Base-by-base conservation (phyloP, 495 filamentous ascomycete genomes). In the Lasiosphaeria hispida region DNA sequence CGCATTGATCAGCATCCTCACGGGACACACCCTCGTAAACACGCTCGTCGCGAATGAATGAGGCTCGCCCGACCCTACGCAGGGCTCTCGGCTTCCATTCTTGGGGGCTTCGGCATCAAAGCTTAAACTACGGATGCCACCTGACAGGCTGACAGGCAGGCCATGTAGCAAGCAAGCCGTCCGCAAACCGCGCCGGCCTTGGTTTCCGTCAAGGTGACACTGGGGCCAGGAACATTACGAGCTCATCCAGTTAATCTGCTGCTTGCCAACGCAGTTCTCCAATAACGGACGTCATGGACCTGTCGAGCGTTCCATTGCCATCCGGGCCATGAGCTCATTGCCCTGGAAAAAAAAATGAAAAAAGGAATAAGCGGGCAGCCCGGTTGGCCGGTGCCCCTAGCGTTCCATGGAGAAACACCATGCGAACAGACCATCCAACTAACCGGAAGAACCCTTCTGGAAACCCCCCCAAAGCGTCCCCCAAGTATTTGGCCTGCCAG, bases 371-470 rank as follows among this genome's bases (percentile, higher is more conserved):
- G 23, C 23, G 23, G 23, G 23, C 23, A 30, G 23, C 23, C 23
- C 23, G 23, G 23, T 30, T 30, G 23, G 23, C 23, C 5, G 23
- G 23, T 30, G 23, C 23, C 23, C 23, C 23, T 30, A 5, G 23
- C 23, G 23, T 23, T 1, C 23, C 34, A 37, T 2, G 48, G 14
- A 5, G 23, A 13, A 19, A 35, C 11, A 23, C 42, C 11, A 14
- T 19, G 34, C 23, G 35, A 17, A 14, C 13, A 54, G 45, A 30
- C 47, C 11, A 30, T 13, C 44, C 33, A 42, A 39, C 53, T 55
- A 48, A 48, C 55, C 65, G 61, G 69, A 59, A 53, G 58, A 63
- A 65, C 40, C 18, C 44, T 65, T 69, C 61, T 61, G 62, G 66
- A 69, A 69, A 42, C 18, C 34, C 45, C 37, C 39, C 52, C 19